These are phyloP conservation scores for Pezicula neosporulosa DNA, from an alignment of 2,329 filamentous ascomycete genomes.

Conservation along the genomic window DNA sequence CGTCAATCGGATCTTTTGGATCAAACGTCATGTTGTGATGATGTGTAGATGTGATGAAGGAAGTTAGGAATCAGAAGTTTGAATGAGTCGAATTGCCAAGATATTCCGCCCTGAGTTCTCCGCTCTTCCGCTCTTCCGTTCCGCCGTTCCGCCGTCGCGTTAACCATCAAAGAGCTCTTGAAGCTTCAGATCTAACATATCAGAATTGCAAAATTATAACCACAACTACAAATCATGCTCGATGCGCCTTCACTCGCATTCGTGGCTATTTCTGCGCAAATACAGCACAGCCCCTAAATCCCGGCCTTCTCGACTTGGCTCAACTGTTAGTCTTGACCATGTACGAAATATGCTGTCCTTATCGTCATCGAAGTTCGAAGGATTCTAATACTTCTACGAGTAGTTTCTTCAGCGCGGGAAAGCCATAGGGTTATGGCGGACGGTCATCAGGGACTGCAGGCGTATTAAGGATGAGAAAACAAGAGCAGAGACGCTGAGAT, in stretches of 20 bases:
- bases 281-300: slow-evolving; percentile 13
- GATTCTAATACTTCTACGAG: not conserved
- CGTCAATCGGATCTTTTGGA: slow-evolving; percentile 35
- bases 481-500: slow-evolving; percentile 51
- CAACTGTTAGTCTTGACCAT: slow-evolving; percentile 54
- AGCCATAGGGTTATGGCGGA: slow-evolving; percentile 54
- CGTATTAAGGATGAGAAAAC: slow-evolving; percentile 48
- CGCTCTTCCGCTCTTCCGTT: too few species aligned
- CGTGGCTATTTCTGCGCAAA: slow-evolving; percentile 6
- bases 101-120: too few species aligned
- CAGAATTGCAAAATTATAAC: not conserved
- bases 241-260: slow-evolving; percentile 10
- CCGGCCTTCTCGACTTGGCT: slow-evolving; percentile 32
- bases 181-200: not conserved
- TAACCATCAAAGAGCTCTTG: too few species aligned
- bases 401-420: slow-evolving; percentile 58
- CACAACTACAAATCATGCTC: slow-evolving; percentile 10
- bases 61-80: not conserved
- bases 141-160: too few species aligned
- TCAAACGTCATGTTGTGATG: not conserved
- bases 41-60: not conserved
- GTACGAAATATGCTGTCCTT: slow-evolving; percentile 34
- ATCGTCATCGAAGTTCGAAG: too few species aligned
- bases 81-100: too few species aligned
- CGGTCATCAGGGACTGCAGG: slow-evolving; percentile 51